Evolutionary conservation across 1,139 yeast species (phyloP).

Genomic region (Protomyces lactucae-debilis): DNA sequence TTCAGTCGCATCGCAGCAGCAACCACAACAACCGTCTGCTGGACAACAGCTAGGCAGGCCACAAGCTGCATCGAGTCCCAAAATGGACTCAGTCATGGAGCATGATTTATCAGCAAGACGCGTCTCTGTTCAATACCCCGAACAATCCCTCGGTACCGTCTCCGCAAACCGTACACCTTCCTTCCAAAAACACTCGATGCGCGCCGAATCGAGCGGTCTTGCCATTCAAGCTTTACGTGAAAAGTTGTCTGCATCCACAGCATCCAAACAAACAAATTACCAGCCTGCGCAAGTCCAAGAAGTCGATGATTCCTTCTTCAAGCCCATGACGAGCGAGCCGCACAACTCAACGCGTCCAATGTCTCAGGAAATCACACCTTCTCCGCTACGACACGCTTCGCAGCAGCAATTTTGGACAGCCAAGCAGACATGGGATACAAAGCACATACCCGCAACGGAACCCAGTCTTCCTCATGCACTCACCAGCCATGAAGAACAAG

Average conservation of each 20-base stretch:
- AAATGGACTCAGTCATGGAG: background rate
- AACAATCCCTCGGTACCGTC: background rate
- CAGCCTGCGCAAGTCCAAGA: background rate
- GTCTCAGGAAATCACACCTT: slow-evolving; percentile 4
- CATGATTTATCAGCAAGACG: background rate
- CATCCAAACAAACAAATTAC: background rate
- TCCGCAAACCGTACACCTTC: slow-evolving; percentile 3
- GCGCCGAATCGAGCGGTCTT: background rate
- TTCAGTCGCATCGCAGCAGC: background rate
- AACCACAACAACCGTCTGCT: background rate
- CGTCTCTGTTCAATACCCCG: background rate
- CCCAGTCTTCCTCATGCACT: background rate
- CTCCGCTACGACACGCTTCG: background rate
- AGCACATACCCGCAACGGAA: background rate
- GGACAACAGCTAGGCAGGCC: slow-evolving; percentile 2
- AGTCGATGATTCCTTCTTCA: slow-evolving; percentile 9
- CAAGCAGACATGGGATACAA: slow-evolving; percentile 2
- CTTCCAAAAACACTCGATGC: slow-evolving; percentile 19
- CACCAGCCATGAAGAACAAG: background rate
- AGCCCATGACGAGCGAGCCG: background rate
- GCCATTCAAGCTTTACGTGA: background rate
- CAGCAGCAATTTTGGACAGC: slow-evolving; percentile 14
- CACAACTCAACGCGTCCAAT: background rate
- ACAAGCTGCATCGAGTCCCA: slow-evolving; percentile 19
- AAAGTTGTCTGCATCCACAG: background rate